Evolutionary conservation across 225 moss, liverwort and hornwort species (phyloP), one percentile per base, ranked within the genome.

Genomic region (Pseudisothecium myosuroides): DNA sequence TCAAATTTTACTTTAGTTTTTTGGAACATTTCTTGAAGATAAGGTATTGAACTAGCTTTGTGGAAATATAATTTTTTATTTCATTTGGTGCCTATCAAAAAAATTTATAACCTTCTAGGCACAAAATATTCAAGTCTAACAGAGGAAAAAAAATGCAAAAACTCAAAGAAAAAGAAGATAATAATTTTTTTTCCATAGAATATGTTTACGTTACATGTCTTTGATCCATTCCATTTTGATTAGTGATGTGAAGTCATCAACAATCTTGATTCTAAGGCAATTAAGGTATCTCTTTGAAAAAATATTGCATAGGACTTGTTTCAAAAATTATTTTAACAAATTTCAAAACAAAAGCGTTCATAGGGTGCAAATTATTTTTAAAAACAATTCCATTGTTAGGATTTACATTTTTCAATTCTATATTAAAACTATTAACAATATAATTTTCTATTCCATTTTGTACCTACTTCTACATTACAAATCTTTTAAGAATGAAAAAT

Each of bases 21-120:
- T 43, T 41, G 0, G 21, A 15, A 27, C 5, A 18, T 43, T 74
- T 74, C 7, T 29, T 47, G 16, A 47, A 74, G 27, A 6, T 49
- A 31, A 45, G 11, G 4, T 47, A 19, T 11, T 47, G 6, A 7
- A 47, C 2, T 47, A 49, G 2, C 2, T 49, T 18, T 29, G 0
- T 45, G 3, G 4, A 31, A 29, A 17, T 47, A 47, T 49, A 31
- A 4, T 29, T 43, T 71, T 71, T 73, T 47, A 17, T 18, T 47
- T 47, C 47, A 47, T 18, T 47, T 74, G 29, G 17, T 47, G 41
- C 4, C 4, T 0, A 8, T 0, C 2, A 47, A 12, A 17, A 29
- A 45, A 32, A 19, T 19, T 7, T 11, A 19, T 49, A 0, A 28
- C 9, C 2, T 28, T 29, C 2, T 17, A 29, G 1, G 3, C 2